Percentiles rank a stretch among this genome's conserved stretches.
Evolutionary conservation across 345 rosid species (phyloP).

Genomic region (Boechera divaricarpa): DNA sequence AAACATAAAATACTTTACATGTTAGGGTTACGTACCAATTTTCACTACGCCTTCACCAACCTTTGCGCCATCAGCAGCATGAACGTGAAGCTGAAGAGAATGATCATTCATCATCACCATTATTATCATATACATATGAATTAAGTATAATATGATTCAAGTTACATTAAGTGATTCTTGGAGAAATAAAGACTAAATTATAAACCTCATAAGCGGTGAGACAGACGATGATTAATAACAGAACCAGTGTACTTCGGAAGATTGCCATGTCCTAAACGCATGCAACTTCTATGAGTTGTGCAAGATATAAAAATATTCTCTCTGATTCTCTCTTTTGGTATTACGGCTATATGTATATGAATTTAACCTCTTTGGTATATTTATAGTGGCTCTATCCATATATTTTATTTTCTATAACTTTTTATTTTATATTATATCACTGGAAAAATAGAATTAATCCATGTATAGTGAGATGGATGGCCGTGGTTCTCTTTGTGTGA

Average conservation of each 20-base stretch:
- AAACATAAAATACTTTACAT: background rate
- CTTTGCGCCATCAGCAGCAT: background rate
- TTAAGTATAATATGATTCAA: background rate
- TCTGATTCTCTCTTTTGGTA: conserved; percentile 9
- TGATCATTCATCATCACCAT: background rate
- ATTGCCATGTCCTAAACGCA: conserved; percentile 22
- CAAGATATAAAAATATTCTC: background rate
- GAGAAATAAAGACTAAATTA: background rate
- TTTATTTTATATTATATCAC: too few species aligned
- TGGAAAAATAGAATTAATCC: too few species aligned
- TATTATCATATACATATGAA: background rate
- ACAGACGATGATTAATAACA: conserved; percentile 29
- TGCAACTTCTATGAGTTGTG: background rate
- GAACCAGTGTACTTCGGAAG: conserved; percentile 10
- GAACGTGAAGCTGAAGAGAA: background rate
- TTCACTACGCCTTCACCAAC: conserved; percentile 25
- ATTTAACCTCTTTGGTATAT: background rate
- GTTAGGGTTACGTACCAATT: conserved; percentile 19
- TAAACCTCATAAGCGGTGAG: conserved; percentile 39
- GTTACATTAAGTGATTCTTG: background rate
- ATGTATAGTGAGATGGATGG: too few species aligned
- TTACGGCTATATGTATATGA: background rate
- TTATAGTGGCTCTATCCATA: too few species aligned
- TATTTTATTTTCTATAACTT: too few species aligned
- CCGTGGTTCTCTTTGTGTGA: too few species aligned